Conservation (phyloP, 192 early-diverging fungal genomes). For the Coemansia sp. region DNA sequence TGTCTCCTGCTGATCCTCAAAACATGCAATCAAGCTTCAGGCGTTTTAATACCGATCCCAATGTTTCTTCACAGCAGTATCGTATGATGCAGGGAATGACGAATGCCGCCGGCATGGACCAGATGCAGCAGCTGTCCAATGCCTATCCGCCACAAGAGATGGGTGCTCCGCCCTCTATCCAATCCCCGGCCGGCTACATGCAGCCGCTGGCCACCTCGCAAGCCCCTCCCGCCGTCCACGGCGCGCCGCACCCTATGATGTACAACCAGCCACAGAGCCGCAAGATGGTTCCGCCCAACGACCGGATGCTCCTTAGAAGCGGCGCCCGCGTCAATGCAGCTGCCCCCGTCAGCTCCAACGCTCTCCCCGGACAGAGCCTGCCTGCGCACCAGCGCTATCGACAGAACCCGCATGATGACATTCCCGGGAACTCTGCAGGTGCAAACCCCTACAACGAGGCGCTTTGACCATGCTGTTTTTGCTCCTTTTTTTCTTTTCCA, state of each 20-base stretch:
- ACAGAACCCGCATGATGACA: conserved; percentile 40
- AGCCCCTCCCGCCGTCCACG: conserved; percentile 27
- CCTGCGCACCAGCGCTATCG: conserved; percentile 37
- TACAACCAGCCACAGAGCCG: conserved; percentile 34
- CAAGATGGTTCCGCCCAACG: conserved; percentile 35
- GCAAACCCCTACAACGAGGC: conserved; percentile 28
- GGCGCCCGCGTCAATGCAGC: conserved; percentile 26
- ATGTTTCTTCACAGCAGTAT: conserved; percentile 45
- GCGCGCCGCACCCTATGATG: conserved; percentile 34
- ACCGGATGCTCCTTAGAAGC: conserved; percentile 50
- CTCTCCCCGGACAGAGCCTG: conserved; percentile 15
- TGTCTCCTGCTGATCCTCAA: conserved; percentile 18
- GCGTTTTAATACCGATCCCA: conserved; percentile 40
- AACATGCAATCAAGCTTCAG: conserved; percentile 48
- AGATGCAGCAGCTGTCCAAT: conserved; percentile 28
- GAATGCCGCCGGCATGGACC: conserved; percentile 39
- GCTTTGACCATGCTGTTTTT: conserved; percentile 18
- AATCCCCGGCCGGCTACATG: conserved; percentile 24
- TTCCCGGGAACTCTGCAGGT: conserved; percentile 16
- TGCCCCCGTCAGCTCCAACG: conserved; percentile 16
- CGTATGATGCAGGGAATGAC: conserved; percentile 44
- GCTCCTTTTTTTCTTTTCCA: neutral
- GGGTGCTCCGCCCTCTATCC: neutral
- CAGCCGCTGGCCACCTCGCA: conserved; percentile 26
- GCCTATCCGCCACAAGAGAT: conserved; percentile 33